Percentiles rank a stretch among this genome's conserved stretches.
Evolutionary conservation across 1,139 yeast genomes (phyloP).

Genomic region (Saccharomycopsis crataegensis): DNA sequence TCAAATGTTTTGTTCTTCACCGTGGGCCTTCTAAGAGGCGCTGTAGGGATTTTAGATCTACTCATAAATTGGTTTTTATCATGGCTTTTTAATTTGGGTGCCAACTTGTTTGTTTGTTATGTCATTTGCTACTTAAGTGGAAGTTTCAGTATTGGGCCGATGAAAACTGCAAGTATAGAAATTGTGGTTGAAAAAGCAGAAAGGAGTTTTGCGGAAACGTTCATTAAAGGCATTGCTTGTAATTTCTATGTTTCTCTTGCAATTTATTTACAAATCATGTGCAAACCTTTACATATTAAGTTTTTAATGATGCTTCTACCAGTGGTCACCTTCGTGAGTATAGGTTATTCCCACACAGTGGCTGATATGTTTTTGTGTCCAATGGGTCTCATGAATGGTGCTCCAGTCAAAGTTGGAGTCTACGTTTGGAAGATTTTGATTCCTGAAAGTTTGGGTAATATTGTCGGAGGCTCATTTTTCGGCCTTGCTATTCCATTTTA

Average conservation of each 20-base stretch:
- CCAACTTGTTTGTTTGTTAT: constrained; percentile 58
- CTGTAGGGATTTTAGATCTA: constrained; percentile 56
- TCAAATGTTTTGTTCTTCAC: constrained; percentile 64
- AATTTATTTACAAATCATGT: constrained; percentile 67
- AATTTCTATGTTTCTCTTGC: constrained; percentile 72
- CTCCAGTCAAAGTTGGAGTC: constrained; percentile 52
- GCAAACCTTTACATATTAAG: constrained; percentile 75
- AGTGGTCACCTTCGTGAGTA: constrained; percentile 60
- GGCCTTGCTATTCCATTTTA: constrained; percentile 60
- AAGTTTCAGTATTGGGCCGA: constrained; percentile 33
- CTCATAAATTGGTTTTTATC: constrained; percentile 63
- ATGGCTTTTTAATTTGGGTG: constrained; percentile 58
- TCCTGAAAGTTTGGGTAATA: constrained; percentile 64
- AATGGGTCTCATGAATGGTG: constrained; percentile 60
- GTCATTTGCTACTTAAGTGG: constrained; percentile 52
- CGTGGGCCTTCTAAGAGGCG: constrained; percentile 60
- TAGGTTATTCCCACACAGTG: constrained; percentile 73
- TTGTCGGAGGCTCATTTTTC: constrained; percentile 62
- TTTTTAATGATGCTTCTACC: constrained; percentile 58
- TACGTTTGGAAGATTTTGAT: constrained; percentile 65
- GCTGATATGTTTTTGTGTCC: constrained; percentile 71
- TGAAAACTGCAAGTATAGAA: constrained; percentile 40
- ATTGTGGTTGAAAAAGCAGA: constrained; percentile 42
- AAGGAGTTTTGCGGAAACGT: constrained; percentile 47
- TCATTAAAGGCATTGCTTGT: constrained; percentile 63